Base-by-base conservation (phyloP, 257 asterid genomes). In the Eucommia ulmoides region DNA sequence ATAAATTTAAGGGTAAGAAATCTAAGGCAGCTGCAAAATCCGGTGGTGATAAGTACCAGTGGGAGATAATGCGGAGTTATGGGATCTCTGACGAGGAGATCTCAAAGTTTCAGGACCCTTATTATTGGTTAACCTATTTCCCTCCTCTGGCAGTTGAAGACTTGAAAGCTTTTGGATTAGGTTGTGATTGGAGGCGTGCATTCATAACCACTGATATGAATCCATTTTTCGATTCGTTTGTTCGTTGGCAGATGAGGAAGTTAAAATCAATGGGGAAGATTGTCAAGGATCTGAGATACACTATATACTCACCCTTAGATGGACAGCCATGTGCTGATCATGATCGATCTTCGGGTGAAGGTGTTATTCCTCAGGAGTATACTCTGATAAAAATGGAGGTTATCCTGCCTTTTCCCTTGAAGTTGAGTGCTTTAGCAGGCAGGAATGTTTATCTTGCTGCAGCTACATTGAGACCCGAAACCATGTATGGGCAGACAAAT, bases 321-420 rank as follows among this genome's bases (percentile, higher is more conserved):
- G 91, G 96, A 22, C 98, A 89, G 61, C 98, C 98, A 3, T 89
- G 98, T 53, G 98, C 98, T 0, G 98, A 89, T 68, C 96, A 89
- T 46, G 98, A 89, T 67, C 78, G 94, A 16, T 82, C 98, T 42
- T 85, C 96, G 1, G 98, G 98, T 19, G 98, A 89, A 82, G 98
- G 98, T 57, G 96, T 85, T 52, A 72, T 70, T 52, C 96, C 96
- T 0, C 96, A 89, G 67, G 98, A 89, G 69, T 89, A 89, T 49
- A 85, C 83, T 22, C 91, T 89, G 44, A 89, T 89, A 53, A 89
- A 89, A 65, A 89, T 85, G 97, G 91, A 84, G 74, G 88, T 74
- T 4, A 45, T 80, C 15, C 55, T 82, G n/a, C 96, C 97, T 50
- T 85, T 82, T 60, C 93, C 94, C 16, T 61, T 85, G 19, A 71